A percentile compares a stretch with the other conserved stretches of the same genome.
phyloP scores from a whole-genome alignment of 805 yeast genomes.

The Saccharomycopsis lassenensis region DNA sequence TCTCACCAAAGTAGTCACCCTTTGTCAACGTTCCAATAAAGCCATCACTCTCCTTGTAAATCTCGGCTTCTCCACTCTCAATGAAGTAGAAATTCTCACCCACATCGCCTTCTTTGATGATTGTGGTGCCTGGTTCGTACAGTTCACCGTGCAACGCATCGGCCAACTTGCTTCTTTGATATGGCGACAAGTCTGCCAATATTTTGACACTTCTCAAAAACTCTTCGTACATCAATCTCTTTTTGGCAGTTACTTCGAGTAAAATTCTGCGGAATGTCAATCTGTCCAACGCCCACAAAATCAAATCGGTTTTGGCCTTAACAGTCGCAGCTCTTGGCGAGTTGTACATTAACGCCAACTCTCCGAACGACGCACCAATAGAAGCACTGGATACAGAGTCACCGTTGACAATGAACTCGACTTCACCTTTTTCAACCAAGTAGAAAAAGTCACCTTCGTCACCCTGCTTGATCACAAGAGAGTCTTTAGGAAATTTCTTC shows the following conservation, averaged over 20 bases:
- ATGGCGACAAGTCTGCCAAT: slow-evolving; percentile 51
- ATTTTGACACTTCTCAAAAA: slow-evolving; percentile 82
- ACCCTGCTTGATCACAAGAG: slow-evolving; percentile 75
- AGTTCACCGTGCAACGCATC: slow-evolving; percentile 82
- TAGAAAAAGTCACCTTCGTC: slow-evolving; percentile 92
- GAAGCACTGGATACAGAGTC: slow-evolving; percentile 63
- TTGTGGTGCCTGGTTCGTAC: slow-evolving; percentile 58
- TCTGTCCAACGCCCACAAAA: slow-evolving; percentile 89
- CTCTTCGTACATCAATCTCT: slow-evolving; percentile 82
- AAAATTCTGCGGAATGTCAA: slow-evolving; percentile 85
- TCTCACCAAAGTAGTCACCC: slow-evolving; percentile 95
- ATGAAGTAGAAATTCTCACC: slow-evolving; percentile 69
- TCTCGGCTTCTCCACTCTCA: slow-evolving; percentile 76
- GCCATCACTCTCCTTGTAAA: slow-evolving; percentile 49
- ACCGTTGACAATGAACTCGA: slow-evolving; percentile 63
- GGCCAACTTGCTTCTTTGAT: slow-evolving; percentile 85
- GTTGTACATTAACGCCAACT: slow-evolving; percentile 93
- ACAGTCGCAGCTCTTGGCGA: slow-evolving; percentile 98
- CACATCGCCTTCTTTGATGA: slow-evolving; percentile 77
- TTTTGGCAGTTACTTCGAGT: slow-evolving; percentile 80
- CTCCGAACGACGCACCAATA: slow-evolving; percentile 90
- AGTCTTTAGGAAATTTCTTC: slow-evolving; percentile 45
- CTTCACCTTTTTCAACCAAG: slow-evolving; percentile 74
- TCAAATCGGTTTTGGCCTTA: slow-evolving; percentile 54
- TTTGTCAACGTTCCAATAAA: slow-evolving; percentile 48